Evolutionary conservation across 2,329 filamentous ascomycete genomes (phyloP).

Genomic region (Talaromyces sp.): DNA sequence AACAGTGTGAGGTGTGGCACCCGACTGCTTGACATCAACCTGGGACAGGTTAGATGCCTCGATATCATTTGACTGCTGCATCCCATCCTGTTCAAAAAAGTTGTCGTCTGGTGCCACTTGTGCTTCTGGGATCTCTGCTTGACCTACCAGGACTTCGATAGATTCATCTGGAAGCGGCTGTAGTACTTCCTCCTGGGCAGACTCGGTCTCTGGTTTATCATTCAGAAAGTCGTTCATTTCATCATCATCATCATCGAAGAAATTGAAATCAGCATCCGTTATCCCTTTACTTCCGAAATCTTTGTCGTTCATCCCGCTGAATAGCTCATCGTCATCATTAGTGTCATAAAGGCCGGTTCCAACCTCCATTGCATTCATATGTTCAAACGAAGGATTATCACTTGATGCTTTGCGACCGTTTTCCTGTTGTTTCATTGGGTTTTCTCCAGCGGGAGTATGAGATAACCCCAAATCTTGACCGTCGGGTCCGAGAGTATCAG

Average conservation of each 20-base stretch:
- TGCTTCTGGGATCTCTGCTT: conserved; percentile 15
- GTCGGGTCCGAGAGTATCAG: conserved; percentile 34
- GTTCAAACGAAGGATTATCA: conserved; percentile 23
- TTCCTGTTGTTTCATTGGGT: conserved; percentile 21
- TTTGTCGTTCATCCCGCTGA: conserved; percentile 57
- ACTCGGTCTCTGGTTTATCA: not conserved
- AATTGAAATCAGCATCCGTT: conserved; percentile 63
- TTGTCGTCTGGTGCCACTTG: not conserved
- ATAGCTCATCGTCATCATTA: conserved; percentile 55
- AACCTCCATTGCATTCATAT: conserved; percentile 30
- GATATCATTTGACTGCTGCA: not conserved
- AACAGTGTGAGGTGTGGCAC: not conserved
- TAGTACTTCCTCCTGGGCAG: conserved; percentile 1
- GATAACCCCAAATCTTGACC: conserved; percentile 27
- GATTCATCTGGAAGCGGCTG: not conserved
- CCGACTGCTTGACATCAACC: not conserved
- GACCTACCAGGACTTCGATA: conserved; percentile 20
- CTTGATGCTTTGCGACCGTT: conserved; percentile 18
- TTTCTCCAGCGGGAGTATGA: conserved; percentile 22
- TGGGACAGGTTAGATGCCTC: not conserved
- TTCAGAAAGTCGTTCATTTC: conserved; percentile 19
- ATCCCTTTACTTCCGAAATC: conserved; percentile 56
- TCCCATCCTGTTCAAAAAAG: not conserved
- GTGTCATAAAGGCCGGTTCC: conserved; percentile 44
- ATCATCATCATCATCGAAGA: conserved; percentile 56